These are phyloP conservation scores for Scheffersomyces lignosus DNA, from an alignment of 805 yeast genomes.

Conservation along the genomic window DNA sequence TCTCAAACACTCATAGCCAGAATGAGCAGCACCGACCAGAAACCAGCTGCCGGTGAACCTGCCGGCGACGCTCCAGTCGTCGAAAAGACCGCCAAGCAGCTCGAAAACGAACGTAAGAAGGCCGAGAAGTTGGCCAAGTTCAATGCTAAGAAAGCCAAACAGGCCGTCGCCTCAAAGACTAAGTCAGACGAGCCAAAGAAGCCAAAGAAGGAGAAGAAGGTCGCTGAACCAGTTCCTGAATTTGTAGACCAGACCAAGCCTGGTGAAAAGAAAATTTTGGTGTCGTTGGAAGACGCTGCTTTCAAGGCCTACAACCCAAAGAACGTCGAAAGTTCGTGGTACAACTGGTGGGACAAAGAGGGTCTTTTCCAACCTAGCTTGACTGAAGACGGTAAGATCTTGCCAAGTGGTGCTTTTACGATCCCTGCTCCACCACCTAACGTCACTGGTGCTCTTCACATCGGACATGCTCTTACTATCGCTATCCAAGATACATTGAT, in stretches of 20 bases:
- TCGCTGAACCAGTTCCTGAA: constrained; percentile 74
- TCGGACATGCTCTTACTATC: constrained; percentile 96
- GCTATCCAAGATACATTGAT: constrained; percentile 92
- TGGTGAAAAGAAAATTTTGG: constrained; percentile 89
- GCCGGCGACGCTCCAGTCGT: constrained; percentile 24
- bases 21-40: constrained; percentile 1
- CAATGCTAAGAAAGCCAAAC: constrained; percentile 74
- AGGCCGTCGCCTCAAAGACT: constrained; percentile 46
- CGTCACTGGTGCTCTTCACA: constrained; percentile 97
- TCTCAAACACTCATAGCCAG: no score
- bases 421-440: constrained; percentile 99
- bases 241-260: constrained; percentile 79
- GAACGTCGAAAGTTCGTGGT: constrained; percentile 96
- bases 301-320: constrained; percentile 92
- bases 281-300: constrained; percentile 87
- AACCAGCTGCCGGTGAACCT: constrained; percentile 6
- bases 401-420: constrained; percentile 81
- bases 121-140: constrained; percentile 87
- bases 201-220: constrained; percentile 68
- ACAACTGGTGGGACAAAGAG: constrained; percentile 91
- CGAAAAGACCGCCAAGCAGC: constrained; percentile 73
- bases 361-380: constrained; percentile 89
- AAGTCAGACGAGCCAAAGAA: constrained; percentile 51
- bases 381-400: constrained; percentile 66
- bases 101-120: constrained; percentile 84